Evolutionary conservation across 495 filamentous ascomycete species (phyloP), one percentile per base, ranked within the genome.

Genomic region (Annulohypoxylon bovei): DNA sequence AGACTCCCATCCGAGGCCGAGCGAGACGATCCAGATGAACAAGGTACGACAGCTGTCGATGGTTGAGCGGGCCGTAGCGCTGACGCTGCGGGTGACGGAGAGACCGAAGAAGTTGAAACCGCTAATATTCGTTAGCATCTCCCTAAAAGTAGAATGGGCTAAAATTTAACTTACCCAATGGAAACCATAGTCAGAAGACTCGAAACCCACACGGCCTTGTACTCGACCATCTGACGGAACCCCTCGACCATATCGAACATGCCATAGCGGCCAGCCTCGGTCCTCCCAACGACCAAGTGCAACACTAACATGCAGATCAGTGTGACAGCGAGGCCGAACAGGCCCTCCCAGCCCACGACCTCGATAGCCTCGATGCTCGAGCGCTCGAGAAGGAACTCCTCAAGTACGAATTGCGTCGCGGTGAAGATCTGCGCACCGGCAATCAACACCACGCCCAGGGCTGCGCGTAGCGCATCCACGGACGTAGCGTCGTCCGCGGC

Each of bases 91-190:
- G 2, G 95, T 99, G 6, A 99, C 94, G 4, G 90, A 92, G 14
- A 99, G 88, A 30, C 95, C 95, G 80, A 99, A 99, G 84, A 94
- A 98, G 82, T 99, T 99, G 88, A 98, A 99, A 55, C 95, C 93
- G 37, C 94, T 95, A n/a, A 6, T 1, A 28, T 0, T 30, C 20
- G 42, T 71, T 62, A 71, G 72, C 6, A 16, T 1, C 0, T 47
- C 46, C 27, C 46, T 46, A 32, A 47, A 33, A 27, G 11, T 6
- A 60, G 3, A n/a, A 60, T 46, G 57, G 2, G 42, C 28, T 14
- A 56, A 35, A 62, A 22, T n/a, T 28, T 12, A 61, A 83, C 90
- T 77, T 87, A 95, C 90, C 94, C 94, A 75, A 99, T 98, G 76
- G 91, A 94, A 71, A 99, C 87, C 95, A 99, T 99, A 68, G 98